phyloP scores from a whole-genome alignment of 805 yeast genomes.

The Hermanozyma aechmeae region DNA sequence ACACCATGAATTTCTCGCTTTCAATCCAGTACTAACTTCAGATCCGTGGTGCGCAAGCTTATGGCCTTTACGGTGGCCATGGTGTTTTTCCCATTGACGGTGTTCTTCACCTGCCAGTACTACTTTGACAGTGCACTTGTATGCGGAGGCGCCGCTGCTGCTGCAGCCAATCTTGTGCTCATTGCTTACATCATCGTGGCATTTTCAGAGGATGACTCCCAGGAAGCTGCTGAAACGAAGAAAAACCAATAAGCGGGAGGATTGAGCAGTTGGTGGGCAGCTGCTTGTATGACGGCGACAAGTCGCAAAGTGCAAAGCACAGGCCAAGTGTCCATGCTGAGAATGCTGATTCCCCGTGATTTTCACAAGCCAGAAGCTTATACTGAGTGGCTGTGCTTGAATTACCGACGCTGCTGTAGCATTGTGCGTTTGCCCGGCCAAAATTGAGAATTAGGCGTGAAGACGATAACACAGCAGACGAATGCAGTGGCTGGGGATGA shows the following conservation, averaged over 20 bases:
- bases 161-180: conserved; percentile 64
- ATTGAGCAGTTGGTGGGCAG: no score
- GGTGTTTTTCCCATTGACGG: conserved; percentile 56
- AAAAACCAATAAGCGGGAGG: conserved; percentile 13
- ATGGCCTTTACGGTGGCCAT: conserved; percentile 69
- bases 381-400: no score
- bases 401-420: no score
- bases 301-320: no score
- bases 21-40: conserved; percentile 10
- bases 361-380: no score
- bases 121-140: conserved; percentile 45
- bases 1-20: not conserved
- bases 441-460: no score
- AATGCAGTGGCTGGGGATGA: no score
- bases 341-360: no score
- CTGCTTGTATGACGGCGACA: no score
- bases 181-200: conserved; percentile 69
- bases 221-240: conserved; percentile 26
- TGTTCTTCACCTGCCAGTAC: conserved; percentile 51
- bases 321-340: no score
- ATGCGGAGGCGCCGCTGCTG: conserved; percentile 77
- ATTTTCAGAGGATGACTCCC: conserved; percentile 51
- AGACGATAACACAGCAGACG: no score
- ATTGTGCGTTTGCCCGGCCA: no score
- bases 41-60: conserved; percentile 58